These are phyloP conservation scores for Sordaria brevicollis DNA, from an alignment of 495 filamentous ascomycete genomes.

Conservation along the genomic window DNA sequence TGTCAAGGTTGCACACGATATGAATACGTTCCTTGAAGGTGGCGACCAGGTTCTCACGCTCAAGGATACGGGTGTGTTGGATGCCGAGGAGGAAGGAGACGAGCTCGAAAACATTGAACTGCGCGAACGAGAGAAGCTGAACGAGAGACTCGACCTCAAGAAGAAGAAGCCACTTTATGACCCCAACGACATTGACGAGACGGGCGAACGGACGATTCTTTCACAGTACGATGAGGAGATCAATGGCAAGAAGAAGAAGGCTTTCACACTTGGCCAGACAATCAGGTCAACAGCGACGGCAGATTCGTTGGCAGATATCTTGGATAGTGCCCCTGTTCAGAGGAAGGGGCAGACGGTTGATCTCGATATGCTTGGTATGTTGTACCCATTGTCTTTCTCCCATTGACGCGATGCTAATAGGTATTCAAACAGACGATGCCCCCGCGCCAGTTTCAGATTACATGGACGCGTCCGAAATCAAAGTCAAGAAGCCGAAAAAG, in stretches of 20 bases:
- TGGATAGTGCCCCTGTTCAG: slow-evolving; percentile 40
- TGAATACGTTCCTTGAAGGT: slow-evolving; percentile 63
- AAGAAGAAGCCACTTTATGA: slow-evolving; percentile 89
- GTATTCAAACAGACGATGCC: slow-evolving; percentile 41
- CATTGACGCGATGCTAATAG: slow-evolving; percentile 14
- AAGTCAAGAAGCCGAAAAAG: slow-evolving; percentile 89
- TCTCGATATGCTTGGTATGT: slow-evolving; percentile 55
- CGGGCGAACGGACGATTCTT: slow-evolving; percentile 55
- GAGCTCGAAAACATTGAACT: slow-evolving; percentile 80
- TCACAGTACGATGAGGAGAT: slow-evolving; percentile 94
- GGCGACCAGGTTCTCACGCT: slow-evolving; percentile 82
- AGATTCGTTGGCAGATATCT: slow-evolving; percentile 48
- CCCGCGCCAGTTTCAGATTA: slow-evolving; percentile 66
- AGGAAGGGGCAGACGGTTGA: slow-evolving; percentile 61
- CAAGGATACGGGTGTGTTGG: slow-evolving; percentile 78
- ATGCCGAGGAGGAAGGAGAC: slow-evolving; percentile 83
- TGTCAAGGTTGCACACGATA: slow-evolving; percentile 81
- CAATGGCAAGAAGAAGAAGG: slow-evolving; percentile 79
- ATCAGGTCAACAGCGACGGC: slow-evolving; percentile 59
- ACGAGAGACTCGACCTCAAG: slow-evolving; percentile 72
- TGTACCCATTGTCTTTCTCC: background rate
- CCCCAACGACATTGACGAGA: slow-evolving; percentile 61
- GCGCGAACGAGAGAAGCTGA: slow-evolving; percentile 64
- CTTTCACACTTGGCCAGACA: slow-evolving; percentile 71
- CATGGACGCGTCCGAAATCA: slow-evolving; percentile 72